A percentile compares a stretch with the other conserved stretches of the same genome.
Conservation (phyloP, 176 grass and related monocot genomes). For the Puccinellia tenuiflora region DNA sequence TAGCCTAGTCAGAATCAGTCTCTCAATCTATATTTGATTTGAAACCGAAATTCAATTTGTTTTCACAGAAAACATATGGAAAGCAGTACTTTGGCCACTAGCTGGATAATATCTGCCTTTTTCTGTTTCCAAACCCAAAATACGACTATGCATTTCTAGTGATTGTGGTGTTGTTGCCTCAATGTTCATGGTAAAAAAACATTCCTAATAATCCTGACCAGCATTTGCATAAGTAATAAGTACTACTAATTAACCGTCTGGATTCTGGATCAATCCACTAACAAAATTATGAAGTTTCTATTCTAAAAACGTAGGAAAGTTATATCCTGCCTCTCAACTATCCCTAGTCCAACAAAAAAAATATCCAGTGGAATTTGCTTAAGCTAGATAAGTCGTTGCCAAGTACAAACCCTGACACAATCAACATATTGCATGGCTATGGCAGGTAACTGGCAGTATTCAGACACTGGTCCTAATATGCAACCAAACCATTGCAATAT, state of each 20-base stretch:
- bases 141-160: not conserved
- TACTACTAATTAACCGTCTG: not conserved
- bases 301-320: not conserved
- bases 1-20: not conserved
- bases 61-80: not conserved
- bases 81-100: not conserved
- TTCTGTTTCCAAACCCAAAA: not conserved
- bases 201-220: not conserved
- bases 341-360: not conserved
- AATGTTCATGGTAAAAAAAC: no score
- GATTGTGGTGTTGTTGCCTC: not conserved
- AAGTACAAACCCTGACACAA: not conserved
- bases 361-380: not conserved
- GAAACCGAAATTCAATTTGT: not conserved
- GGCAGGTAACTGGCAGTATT: constrained; percentile 1
- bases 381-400: not conserved
- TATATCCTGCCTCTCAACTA: not conserved
- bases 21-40: not conserved
- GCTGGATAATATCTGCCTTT: not conserved
- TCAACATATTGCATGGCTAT: not conserved
- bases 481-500: not conserved
- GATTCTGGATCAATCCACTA: not conserved
- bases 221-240: not conserved
- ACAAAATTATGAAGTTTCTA: not conserved
- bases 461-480: not conserved